phyloP scores from a whole-genome alignment of 495 filamentous ascomycete genomes.

The Hypoxylon fragiforme region DNA sequence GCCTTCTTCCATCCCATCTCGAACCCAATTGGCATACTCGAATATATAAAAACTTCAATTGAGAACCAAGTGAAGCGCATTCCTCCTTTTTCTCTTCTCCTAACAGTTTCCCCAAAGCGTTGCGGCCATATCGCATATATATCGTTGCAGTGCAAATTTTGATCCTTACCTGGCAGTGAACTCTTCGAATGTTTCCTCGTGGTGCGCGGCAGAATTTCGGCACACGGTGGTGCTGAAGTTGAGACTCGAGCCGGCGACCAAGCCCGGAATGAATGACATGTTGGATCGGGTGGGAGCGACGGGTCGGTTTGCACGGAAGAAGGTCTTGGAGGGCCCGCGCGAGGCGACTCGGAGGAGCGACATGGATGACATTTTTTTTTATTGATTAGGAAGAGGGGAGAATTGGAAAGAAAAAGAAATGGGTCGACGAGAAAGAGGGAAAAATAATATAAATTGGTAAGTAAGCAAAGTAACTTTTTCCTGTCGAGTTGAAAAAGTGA shows the following conservation, averaged over 20 bases:
- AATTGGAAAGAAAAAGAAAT: conserved; percentile 6
- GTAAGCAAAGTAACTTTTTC: neutral
- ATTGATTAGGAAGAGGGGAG: neutral
- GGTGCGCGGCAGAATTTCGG: conserved; percentile 55
- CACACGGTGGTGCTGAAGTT: conserved; percentile 70
- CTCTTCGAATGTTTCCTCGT: conserved; percentile 98
- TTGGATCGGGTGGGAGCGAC: conserved; percentile 59
- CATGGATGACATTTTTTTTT: conserved; percentile 61
- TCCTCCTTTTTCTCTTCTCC: neutral
- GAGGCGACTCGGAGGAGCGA: conserved; percentile 71
- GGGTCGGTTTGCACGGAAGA: conserved; percentile 64
- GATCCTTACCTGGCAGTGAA: conserved; percentile 90
- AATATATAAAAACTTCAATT: conserved; percentile 30
- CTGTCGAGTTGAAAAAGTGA: too few species aligned
- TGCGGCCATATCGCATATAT: neutral
- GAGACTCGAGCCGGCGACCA: conserved; percentile 51
- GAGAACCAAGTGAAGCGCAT: conserved; percentile 24
- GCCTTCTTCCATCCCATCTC: conserved; percentile 12
- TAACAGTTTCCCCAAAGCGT: neutral
- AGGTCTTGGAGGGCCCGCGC: conserved; percentile 67
- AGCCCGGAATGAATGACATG: conserved; percentile 42
- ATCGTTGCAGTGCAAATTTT: neutral
- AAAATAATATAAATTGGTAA: conserved; percentile 1
- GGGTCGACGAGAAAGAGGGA: conserved; percentile 17
- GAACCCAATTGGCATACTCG: conserved; percentile 14